phyloP scores from a whole-genome alignment of 495 filamentous ascomycete genomes.

The Parachaetomium inaequale region DNA sequence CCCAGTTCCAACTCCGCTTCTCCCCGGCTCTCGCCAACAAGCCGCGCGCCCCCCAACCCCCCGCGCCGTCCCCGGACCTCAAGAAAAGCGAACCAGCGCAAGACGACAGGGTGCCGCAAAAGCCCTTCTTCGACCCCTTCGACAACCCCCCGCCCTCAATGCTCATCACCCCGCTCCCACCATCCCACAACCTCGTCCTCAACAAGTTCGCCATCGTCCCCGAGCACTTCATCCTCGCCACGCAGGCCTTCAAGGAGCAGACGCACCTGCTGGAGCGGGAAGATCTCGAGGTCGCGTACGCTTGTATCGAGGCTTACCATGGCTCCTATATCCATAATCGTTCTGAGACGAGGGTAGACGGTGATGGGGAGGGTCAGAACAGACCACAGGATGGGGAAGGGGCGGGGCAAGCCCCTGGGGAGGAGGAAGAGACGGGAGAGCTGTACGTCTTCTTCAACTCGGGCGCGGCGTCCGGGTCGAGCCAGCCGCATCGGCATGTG shows the following conservation, averaged over 20 bases:
- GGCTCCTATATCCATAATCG: not conserved
- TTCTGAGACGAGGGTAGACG: not conserved
- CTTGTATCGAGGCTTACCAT: constrained; percentile 62
- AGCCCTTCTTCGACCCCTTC: constrained; percentile 60
- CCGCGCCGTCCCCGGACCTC: not conserved
- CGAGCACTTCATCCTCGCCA: constrained; percentile 77
- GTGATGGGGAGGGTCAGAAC: too few species aligned
- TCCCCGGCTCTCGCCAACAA: constrained; percentile 74
- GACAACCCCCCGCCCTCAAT: constrained; percentile 60
- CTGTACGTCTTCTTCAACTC: constrained; percentile 85
- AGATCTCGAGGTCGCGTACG: constrained; percentile 63
- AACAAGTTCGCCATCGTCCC: constrained; percentile 81
- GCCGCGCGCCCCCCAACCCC: constrained; percentile 43
- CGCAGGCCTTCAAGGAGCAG: constrained; percentile 61
- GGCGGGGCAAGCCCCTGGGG: too few species aligned
- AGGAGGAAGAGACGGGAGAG: constrained; percentile 16
- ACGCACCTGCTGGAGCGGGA: constrained; percentile 61
- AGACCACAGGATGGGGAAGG: too few species aligned
- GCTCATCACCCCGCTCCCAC: constrained; percentile 56
- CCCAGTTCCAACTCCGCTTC: constrained; percentile 68
- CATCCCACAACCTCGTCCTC: constrained; percentile 63
- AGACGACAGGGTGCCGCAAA: not conserved
- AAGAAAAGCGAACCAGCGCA: not conserved
- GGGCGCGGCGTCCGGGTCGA: constrained; percentile 70
- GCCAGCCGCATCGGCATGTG: constrained; percentile 74